phyloP scores from a whole-genome alignment of 2,329 filamentous ascomycete species.

The Thielaviopsis punctulata region DNA sequence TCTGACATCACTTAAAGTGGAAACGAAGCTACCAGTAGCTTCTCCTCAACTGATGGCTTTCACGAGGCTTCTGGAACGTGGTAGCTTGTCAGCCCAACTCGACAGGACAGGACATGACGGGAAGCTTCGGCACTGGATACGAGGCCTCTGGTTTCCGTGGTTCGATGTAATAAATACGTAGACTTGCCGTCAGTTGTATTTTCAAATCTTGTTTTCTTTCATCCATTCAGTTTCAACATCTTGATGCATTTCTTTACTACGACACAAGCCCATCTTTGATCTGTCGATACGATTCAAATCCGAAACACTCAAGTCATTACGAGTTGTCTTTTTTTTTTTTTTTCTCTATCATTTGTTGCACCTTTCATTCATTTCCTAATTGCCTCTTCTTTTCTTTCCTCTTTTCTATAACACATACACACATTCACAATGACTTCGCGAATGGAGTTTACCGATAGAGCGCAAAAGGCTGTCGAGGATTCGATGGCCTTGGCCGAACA shows the following conservation, averaged over 20 bases:
- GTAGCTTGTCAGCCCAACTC: background rate
- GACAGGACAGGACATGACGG: background rate
- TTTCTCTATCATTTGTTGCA: background rate
- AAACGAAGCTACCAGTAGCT: slow-evolving; percentile 9
- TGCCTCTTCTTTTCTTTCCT: background rate
- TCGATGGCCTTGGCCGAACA: slow-evolving; percentile 76
- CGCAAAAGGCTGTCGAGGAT: slow-evolving; percentile 76
- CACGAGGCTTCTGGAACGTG: background rate
- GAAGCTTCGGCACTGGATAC: background rate
- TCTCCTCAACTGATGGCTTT: background rate
- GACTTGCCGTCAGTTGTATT: background rate
- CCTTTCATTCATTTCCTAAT: background rate
- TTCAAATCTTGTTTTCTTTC: background rate
- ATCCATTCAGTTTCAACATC: slow-evolving; percentile 8
- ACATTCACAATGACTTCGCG: slow-evolving; percentile 46
- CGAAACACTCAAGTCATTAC: background rate
- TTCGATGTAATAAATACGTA: background rate
- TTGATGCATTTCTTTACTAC: background rate
- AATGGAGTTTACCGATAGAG: slow-evolving; percentile 88
- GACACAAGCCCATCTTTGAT: background rate
- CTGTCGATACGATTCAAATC: slow-evolving; percentile 4
- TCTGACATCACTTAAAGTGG: slow-evolving; percentile 8
- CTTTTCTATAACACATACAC: background rate
- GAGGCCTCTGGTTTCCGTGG: background rate
- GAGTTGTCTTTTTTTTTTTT: background rate